Base-by-base conservation (phyloP, 345 rosid genomes). In the Reutealis trisperma region DNA sequence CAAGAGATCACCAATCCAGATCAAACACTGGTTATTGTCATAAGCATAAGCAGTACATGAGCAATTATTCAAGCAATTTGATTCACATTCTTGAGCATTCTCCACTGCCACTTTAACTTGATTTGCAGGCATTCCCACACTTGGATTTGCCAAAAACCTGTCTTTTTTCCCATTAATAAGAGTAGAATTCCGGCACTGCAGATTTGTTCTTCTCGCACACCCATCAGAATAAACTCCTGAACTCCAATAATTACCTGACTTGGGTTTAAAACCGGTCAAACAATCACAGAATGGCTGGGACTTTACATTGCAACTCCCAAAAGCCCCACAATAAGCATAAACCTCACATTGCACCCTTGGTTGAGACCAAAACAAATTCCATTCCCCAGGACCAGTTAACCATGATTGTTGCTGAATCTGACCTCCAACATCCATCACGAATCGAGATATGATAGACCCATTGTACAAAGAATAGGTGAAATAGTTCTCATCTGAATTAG, bases 261-360 rank as follows among this genome's bases (percentile, higher is more conserved):
- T 15, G 0, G 86, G 85, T n/a, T 55, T 73, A 80, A 92, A 94
- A 22, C 94, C 90, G 0, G 15, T 68, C 85, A 84, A 68, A 63
- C 97, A 92, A 5, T 21, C 44, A 32, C 97, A 92, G 83, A 74
- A 88, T 57, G 87, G 88, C 75, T 78, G 62, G 14, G 83, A 79
- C 1, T 74, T 76, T 14, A 77, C 89, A 5, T 47, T 83, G 75
- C 98, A 93, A 65, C 74, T 79, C 52, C 95, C 94, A 67, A 85
- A 90, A 34, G 90, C 78, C 25, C 98, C 97, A 77, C 98, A 94
- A 47, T 72, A 89, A 14, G 82, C 86, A 59, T 90, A 80, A 25
- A 94, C 97, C 57, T 91, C 80, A n/a, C 98, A 92, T 55, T 86
- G 93, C 71, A 81, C 83, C 30, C 85, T 82, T n/a, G 94, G 98